Evolutionary conservation across 805 yeast genomes (phyloP), one percentile per base, ranked within the genome.

Genomic region (Jamesozyma jinghongensis): DNA sequence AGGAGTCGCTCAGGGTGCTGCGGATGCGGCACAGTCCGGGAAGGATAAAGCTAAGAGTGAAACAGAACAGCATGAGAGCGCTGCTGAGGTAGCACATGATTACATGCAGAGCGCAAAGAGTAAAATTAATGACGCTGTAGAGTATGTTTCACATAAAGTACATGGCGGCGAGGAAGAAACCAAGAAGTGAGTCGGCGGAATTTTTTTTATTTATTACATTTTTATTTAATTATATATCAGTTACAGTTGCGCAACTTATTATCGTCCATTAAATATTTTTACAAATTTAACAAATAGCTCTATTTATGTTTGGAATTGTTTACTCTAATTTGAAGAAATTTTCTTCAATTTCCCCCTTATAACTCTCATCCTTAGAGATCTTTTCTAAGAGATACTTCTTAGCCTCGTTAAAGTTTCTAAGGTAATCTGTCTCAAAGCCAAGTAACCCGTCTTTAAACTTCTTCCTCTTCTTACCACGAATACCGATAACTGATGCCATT

Each of bases 1-100:
- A 72, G 79, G 88, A 34, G 63, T 74, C 48, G 64, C 74, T 45
- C 95, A 87, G 70, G 68, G 77, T 51, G 67, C 77, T 27, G 70
- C 78, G 47, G 95, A 85, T 65, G 63, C 75, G 41, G 68, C 76
- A 47, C 61, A 69, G 53, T 54, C 65, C 42, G 83, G 81, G 38
- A 70, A 70, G 57, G 26, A 73, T 49, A 77, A 76, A 47, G 79
- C 68, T 17, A 29, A 40, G 8, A 35, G 34, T 5, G 43, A 46
- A 34, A 35, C 17, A 3, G 12, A 27, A 4, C 8, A 17, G 4
- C n/a, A 57, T 17, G 73, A 70, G 54, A 66, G 74, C 40, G 65
- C 72, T 40, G 65, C 66, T 46, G 74, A 75, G 43, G 71, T 77
- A 39, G 82, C 81, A 42, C 67, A 70, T 48, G 76, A 77, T 57